Percentiles rank a stretch among this genome's conserved stretches.
Conservation (phyloP, 176 grass and related monocot species). For the Oryza meyeriana region DNA sequence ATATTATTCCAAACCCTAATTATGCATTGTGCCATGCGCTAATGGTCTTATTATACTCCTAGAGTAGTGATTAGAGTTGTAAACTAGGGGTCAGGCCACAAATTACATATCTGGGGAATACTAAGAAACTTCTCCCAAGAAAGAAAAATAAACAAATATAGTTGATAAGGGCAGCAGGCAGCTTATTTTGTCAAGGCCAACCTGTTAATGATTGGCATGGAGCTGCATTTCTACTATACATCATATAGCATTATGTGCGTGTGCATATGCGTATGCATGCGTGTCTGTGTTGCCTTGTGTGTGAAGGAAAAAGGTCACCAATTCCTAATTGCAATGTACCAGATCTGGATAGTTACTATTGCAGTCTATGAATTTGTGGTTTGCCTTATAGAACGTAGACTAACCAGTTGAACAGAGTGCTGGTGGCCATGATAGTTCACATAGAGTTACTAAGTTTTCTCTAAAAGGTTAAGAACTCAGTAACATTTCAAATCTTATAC, state of each 20-base stretch:
- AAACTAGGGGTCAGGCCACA: constrained; percentile 42
- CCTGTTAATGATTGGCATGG: constrained; percentile 69
- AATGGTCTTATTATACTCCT: constrained; percentile 59
- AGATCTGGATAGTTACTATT: constrained; percentile 36
- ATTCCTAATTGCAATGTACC: constrained; percentile 28
- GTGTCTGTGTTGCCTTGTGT: constrained; percentile 29
- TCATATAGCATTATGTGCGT: constrained; percentile 44
- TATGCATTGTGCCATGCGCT: constrained; percentile 41
- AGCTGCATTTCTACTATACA: constrained; percentile 40
- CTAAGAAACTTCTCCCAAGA: constrained; percentile 49
- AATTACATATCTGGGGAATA: constrained; percentile 49
- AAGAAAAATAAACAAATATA: constrained; percentile 36
- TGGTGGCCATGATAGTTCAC: constrained; percentile 2
- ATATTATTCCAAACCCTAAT: constrained; percentile 44
- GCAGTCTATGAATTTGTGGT: constrained; percentile 19
- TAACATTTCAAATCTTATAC: neutral
- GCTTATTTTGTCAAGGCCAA: constrained; percentile 47
- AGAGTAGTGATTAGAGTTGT: constrained; percentile 31
- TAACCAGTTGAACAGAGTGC: neutral
- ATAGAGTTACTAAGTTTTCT: constrained; percentile 16
- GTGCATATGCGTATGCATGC: constrained; percentile 30
- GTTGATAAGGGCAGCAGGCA: constrained; percentile 40
- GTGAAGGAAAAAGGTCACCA: constrained; percentile 11
- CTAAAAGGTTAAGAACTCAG: neutral
- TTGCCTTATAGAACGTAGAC: neutral